Base-by-base conservation (phyloP, 23 red algal genomes). In the Chondrus crispus region DNA sequence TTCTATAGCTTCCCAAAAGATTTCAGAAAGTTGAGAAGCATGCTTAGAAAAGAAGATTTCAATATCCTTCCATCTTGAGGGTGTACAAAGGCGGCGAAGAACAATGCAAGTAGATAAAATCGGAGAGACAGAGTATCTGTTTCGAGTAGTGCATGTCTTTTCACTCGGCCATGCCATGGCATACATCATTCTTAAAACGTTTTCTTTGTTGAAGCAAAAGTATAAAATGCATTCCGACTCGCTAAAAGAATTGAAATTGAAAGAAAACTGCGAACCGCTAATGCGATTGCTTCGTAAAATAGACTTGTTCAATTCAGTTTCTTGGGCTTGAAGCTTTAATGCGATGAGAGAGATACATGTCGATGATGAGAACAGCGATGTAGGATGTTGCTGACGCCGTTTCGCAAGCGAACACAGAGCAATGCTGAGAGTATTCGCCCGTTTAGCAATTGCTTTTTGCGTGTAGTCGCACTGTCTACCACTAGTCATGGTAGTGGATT, bases 1-100 rank as follows among this genome's bases (percentile, higher is more conserved):
- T 30, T 52, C 41, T 26, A 83, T 14, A 22, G 22, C 52, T 45
- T 83, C 52, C 78, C 78, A 83, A 60, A 83, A 83, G 78, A 83
- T 83, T 47, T 83, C 78, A 26, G 41, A 57, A 41, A 54, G 26
- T 11, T 83, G 78, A 19, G 51, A 45, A 33, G 46, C n/a, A 38
- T 68, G 78, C 51, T 14, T 83, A 58, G 1, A 6, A 38, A 83
- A 83, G 46, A 58, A 29, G 32, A 57, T 52, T 52, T 57, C 50
- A 35, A 83, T 35, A 60, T 83, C 78, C 78, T 50, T 45, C 78
- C 78, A 58, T 28, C 78, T 13, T 33, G 41, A 53, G 24, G 78
- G 78, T 26, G 78, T 60, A 40, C 45, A 41, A 22, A 83, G 46
- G 24, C 78, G 28, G 46, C 78, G 78, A 19, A 62, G 78, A 83